These are phyloP conservation scores for Plectosphaerella sp. DNA, from an alignment of 2,329 filamentous ascomycete species.

Conservation along the genomic window DNA sequence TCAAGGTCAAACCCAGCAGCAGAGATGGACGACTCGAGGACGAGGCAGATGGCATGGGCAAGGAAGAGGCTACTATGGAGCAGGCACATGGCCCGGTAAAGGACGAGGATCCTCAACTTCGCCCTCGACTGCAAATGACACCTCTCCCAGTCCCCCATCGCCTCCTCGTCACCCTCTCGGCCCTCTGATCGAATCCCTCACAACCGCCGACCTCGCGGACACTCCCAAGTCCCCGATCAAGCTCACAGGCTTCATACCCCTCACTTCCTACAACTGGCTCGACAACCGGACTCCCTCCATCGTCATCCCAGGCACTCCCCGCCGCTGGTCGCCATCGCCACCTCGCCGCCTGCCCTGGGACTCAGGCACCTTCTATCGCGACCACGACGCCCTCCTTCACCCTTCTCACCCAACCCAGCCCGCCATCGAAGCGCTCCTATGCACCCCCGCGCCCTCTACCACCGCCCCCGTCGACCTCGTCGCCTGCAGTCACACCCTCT, in stretches of 20 bases:
- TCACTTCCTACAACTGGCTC: slow-evolving; percentile 34
- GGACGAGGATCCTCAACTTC: too few relatives aligned
- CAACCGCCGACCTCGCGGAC: not conserved
- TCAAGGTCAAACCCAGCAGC: too few relatives aligned
- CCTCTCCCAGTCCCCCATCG: too few relatives aligned
- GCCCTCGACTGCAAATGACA: too few relatives aligned
- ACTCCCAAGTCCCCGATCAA: not conserved
- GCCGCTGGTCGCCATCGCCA: slow-evolving; percentile 40
- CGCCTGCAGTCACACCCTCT: slow-evolving; percentile 56
- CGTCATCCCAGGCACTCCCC: slow-evolving; percentile 34
- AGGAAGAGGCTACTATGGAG: too few relatives aligned
- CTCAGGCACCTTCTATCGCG: slow-evolving; percentile 44
- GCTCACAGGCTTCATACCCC: slow-evolving; percentile 9
- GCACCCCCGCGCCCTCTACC: not conserved
- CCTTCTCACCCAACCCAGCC: slow-evolving; percentile 47
- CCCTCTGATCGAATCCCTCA: slow-evolving; percentile 2
- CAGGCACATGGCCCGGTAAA: too few relatives aligned
- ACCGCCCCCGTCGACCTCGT: slow-evolving; percentile 43
- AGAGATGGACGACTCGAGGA: too few relatives aligned
- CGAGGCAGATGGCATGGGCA: too few relatives aligned
- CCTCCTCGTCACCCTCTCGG: slow-evolving; percentile 3
- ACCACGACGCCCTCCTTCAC: slow-evolving; percentile 47
- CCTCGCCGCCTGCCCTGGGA: slow-evolving; percentile 36
- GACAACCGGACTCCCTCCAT: slow-evolving; percentile 18
- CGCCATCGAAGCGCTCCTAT: slow-evolving; percentile 32